Evolutionary conservation across 768 basidiomycete species (phyloP).

Genomic region (Macrolepiota fuliginosa): DNA sequence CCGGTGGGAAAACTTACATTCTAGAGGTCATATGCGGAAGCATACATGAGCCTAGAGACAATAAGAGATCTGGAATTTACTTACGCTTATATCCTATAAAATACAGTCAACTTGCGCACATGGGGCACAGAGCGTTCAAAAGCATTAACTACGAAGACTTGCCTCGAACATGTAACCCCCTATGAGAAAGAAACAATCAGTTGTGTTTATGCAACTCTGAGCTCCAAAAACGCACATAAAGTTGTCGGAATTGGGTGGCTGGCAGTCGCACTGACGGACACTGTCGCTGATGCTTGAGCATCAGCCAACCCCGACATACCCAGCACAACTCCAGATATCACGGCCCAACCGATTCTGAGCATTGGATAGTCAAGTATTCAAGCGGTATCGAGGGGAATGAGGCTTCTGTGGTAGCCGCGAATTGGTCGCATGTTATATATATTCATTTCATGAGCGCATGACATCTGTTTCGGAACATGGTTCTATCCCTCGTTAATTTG

Average conservation of each 20-base stretch:
- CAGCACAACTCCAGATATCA: constrained; percentile 1
- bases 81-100: constrained; percentile 58
- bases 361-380: neutral
- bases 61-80: constrained; percentile 19
- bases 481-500: too few relatives aligned
- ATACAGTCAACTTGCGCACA: neutral
- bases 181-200: constrained; percentile 1
- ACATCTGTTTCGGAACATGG: too few relatives aligned
- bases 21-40: constrained; percentile 17
- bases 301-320: constrained; percentile 1
- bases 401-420: too few relatives aligned
- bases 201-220: neutral
- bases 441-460: too few relatives aligned
- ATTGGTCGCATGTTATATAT: too few relatives aligned
- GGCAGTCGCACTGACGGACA: constrained; percentile 42
- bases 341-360: neutral
- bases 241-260: constrained; percentile 52
- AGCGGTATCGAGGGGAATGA: too few relatives aligned
- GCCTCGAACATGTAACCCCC: constrained; percentile 58
- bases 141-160: constrained; percentile 11
- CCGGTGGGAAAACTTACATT: constrained; percentile 27
- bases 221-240: constrained; percentile 40
- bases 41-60: constrained; percentile 2
- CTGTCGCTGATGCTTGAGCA: constrained; percentile 22
- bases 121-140: neutral